Evolutionary conservation across 169 alveolate genomes (phyloP).

Genomic region (Eimeria necatrix): DNA sequence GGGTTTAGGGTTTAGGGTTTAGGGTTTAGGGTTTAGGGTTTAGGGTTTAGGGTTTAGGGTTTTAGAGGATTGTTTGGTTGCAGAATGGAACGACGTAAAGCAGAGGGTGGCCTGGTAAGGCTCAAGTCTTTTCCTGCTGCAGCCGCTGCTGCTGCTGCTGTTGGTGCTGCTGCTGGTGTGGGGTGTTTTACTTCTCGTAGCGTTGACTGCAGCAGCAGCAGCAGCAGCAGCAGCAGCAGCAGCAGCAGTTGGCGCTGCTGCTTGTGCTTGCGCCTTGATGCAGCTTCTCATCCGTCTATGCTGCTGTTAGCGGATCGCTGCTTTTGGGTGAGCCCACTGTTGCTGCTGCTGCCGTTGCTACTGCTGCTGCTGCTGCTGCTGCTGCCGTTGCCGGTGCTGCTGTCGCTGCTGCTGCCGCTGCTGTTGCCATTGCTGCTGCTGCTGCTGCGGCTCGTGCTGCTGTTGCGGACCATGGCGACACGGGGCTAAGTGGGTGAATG

Average conservation of each 20-base stretch:
- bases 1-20: not conserved
- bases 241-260: not conserved
- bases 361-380: slow-evolving; percentile 8
- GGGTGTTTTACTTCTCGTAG: not conserved
- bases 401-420: not conserved
- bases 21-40: not conserved
- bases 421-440: slow-evolving; percentile 26
- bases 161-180: slow-evolving; percentile 22
- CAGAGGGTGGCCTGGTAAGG: slow-evolving; percentile 29
- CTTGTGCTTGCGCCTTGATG: not conserved
- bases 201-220: not conserved
- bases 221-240: not conserved
- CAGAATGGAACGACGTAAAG: slow-evolving; percentile 40
- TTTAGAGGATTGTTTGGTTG: not conserved
- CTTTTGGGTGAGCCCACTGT: not conserved
- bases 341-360: slow-evolving; percentile 4
- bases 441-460: not conserved
- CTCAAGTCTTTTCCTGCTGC: not conserved
- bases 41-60: slow-evolving; percentile 51
- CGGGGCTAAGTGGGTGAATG: too few species aligned
- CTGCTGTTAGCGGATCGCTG: slow-evolving; percentile 59
- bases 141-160: slow-evolving; percentile 6
- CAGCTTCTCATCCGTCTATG: slow-evolving; percentile 32
- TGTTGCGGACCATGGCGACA: too few species aligned
- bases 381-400: slow-evolving; percentile 9